These are phyloP conservation scores for Alternaria panax DNA, from an alignment of 2,329 filamentous ascomycete genomes.

Conservation along the genomic window DNA sequence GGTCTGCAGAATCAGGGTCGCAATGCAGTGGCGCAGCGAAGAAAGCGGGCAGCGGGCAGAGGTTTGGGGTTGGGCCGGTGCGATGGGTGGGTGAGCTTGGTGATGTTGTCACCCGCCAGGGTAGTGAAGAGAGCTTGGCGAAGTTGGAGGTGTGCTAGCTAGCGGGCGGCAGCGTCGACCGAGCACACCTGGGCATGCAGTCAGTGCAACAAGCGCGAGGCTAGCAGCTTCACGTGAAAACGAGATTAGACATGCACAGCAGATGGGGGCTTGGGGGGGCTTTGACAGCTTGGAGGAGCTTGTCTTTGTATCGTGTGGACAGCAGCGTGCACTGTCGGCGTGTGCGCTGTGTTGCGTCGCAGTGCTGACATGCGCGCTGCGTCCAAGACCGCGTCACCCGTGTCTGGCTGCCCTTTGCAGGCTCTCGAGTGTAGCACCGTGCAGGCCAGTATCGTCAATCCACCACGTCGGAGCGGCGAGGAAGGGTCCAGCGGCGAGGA, in stretches of 20 bases:
- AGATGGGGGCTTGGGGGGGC: too few relatives aligned
- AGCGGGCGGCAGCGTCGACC: constrained; percentile 14
- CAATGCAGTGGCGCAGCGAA: constrained; percentile 8
- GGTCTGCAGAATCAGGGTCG: neutral
- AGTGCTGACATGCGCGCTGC: neutral
- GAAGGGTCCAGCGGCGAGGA: constrained; percentile 4
- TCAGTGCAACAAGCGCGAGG: constrained; percentile 8
- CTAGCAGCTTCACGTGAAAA: constrained; percentile 6
- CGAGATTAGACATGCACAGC: neutral
- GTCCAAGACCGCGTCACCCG: neutral
- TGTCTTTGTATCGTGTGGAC: too few relatives aligned
- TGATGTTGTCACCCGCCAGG: constrained; percentile 12
- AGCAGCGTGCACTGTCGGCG: neutral
- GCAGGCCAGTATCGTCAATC: neutral
- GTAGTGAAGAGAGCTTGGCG: constrained; percentile 14
- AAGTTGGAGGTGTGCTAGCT: constrained; percentile 11
- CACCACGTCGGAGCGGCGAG: neutral
- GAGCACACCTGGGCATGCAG: constrained; percentile 11
- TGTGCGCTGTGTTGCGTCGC: too few relatives aligned
- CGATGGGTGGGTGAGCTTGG: constrained; percentile 16
- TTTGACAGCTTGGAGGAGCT: too few relatives aligned
- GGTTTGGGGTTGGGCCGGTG: constrained; percentile 10
- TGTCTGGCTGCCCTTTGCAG: neutral
- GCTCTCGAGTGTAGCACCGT: neutral
- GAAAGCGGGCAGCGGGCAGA: constrained; percentile 22